These are phyloP conservation scores for Rhazya stricta DNA, from an alignment of 257 asterid genomes.

Conservation along the genomic window DNA sequence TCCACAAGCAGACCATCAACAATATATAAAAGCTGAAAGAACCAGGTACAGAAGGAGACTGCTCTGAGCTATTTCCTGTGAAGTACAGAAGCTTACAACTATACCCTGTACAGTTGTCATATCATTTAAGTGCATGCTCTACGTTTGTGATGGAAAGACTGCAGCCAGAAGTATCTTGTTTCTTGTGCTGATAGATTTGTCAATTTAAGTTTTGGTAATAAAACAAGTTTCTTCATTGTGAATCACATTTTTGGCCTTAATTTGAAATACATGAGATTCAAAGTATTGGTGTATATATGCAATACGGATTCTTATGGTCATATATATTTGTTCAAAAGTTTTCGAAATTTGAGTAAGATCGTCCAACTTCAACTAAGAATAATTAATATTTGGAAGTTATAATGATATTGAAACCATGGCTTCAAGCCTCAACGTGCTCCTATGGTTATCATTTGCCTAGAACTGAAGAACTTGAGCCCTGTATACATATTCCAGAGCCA, in stretches of 20 bases:
- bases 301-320: not conserved
- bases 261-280: not conserved
- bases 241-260: not conserved
- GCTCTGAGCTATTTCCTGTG: not conserved
- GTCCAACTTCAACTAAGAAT: not conserved
- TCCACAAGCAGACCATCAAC: not conserved
- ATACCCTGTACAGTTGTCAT: conserved; percentile 1
- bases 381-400: not conserved
- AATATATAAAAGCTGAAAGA: not conserved
- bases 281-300: not conserved
- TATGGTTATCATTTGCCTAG: no score
- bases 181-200: not conserved
- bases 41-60: not conserved
- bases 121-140: not conserved
- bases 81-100: not conserved
- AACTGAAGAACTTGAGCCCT: no score
- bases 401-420: not conserved
- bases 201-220: not conserved
- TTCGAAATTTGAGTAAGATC: not conserved
- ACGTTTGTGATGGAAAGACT: not conserved
- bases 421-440: not conserved
- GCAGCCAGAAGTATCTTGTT: not conserved
- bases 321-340: no score
- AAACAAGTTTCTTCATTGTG: not conserved
- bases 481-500: no score